These are phyloP conservation scores for Penicillium brasilianum DNA, from an alignment of 2,329 filamentous ascomycete species.

Conservation along the genomic window DNA sequence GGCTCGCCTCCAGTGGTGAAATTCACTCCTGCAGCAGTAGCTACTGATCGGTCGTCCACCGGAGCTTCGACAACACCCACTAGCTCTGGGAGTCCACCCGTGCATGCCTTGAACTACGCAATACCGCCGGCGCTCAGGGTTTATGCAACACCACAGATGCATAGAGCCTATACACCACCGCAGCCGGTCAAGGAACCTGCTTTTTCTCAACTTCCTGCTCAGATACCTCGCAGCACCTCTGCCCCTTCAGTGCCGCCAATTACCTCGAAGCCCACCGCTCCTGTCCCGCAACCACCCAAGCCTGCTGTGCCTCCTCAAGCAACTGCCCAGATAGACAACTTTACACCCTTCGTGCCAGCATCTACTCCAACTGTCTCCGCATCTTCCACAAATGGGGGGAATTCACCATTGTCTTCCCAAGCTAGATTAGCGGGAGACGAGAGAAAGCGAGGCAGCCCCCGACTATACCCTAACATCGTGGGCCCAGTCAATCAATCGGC, in stretches of 20 bases:
- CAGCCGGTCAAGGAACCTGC: background rate
- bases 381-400: background rate
- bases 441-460: background rate
- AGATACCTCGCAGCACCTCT: background rate
- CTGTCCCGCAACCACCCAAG: background rate
- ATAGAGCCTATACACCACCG: background rate
- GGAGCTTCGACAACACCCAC: background rate
- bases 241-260: background rate
- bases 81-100: background rate
- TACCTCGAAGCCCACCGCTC: background rate
- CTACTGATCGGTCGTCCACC: background rate
- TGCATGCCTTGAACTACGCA: background rate
- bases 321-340: background rate
- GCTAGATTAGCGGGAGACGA: background rate
- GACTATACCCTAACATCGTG: background rate
- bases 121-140: background rate
- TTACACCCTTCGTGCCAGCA: background rate
- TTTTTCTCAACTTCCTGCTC: background rate
- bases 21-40: background rate
- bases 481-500: too few species aligned
- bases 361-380: background rate
- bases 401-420: background rate
- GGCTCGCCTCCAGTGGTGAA: background rate
- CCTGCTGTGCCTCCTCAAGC: background rate
- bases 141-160: background rate